Percentiles rank a stretch among this genome's conserved stretches.
These are phyloP conservation scores for Linaria vulgaris DNA, from an alignment of 257 asterid genomes.

Conservation along the genomic window DNA sequence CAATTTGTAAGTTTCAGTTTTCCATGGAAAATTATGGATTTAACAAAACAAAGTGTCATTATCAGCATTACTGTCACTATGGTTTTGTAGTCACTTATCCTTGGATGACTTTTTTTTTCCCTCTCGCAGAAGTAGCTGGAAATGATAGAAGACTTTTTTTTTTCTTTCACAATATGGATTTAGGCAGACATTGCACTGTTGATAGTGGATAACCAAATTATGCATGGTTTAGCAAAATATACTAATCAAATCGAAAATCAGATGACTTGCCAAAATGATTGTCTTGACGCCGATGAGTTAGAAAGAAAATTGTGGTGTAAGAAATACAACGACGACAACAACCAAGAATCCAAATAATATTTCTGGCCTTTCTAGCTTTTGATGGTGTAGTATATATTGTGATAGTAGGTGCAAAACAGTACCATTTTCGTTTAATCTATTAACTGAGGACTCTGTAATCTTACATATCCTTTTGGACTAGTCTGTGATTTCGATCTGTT, in stretches of 20 bases:
- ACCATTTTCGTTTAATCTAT: neutral
- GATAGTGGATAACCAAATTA: neutral
- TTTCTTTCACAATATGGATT: neutral
- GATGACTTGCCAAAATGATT: neutral
- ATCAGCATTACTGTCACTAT: conserved; percentile 11
- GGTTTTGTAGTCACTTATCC: neutral
- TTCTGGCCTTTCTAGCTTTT: too few relatives aligned
- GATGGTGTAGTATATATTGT: too few relatives aligned
- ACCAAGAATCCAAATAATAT: neutral
- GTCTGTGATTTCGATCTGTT: conserved; percentile 2
- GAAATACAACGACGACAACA: conserved; percentile 2
- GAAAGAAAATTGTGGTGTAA: neutral
- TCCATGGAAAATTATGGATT: neutral
- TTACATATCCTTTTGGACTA: neutral
- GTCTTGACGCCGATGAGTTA: neutral
- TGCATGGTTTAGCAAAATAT: neutral
- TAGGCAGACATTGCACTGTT: too few relatives aligned
- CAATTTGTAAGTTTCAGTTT: too few relatives aligned
- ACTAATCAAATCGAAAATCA: neutral
- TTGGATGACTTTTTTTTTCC: neutral
- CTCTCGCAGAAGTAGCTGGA: neutral
- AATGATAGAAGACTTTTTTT: neutral
- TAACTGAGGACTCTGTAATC: neutral
- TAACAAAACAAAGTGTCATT: neutral
- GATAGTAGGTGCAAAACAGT: too few relatives aligned